These are phyloP conservation scores for Penstemon barbatus DNA, from an alignment of 257 asterid species.

Conservation along the genomic window DNA sequence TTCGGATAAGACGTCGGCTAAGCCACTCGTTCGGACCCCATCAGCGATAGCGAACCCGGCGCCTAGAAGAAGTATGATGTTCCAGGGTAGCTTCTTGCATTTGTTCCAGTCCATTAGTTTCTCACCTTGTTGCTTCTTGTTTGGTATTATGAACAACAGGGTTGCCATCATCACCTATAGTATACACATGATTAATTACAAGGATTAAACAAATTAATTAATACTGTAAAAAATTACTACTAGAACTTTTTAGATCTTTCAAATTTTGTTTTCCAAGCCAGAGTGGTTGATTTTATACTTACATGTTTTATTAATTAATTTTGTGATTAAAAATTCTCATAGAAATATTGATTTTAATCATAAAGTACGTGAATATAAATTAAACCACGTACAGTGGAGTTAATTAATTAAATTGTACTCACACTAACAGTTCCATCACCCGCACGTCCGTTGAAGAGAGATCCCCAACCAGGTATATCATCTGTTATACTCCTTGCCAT, in stretches of 20 bases:
- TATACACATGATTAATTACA: too few relatives aligned
- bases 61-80: constrained; percentile 69
- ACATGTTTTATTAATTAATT: too few relatives aligned
- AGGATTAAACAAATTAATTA: too few relatives aligned
- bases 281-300: too few relatives aligned
- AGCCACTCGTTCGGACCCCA: constrained; percentile 83
- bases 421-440: constrained; percentile 95
- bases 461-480: constrained; percentile 92
- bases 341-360: too few relatives aligned
- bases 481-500: constrained; percentile 93
- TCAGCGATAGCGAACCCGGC: constrained; percentile 94
- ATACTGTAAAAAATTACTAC: too few relatives aligned
- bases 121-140: constrained; percentile 70
- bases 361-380: too few relatives aligned
- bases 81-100: constrained; percentile 93
- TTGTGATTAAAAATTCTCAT: too few relatives aligned
- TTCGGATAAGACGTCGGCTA: constrained; percentile 62
- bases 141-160: constrained; percentile 77
- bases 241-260: too few relatives aligned
- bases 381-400: too few relatives aligned
- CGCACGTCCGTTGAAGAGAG: constrained; percentile 68
- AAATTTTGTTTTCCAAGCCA: too few relatives aligned
- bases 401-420: constrained; percentile 26
- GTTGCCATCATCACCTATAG: constrained; percentile 89
- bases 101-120: constrained; percentile 97